A percentile compares a stretch with the other conserved stretches of the same genome.
Conservation (phyloP, 108 stramenopile genomes). For the Nannochloropsis oceanica region DNA sequence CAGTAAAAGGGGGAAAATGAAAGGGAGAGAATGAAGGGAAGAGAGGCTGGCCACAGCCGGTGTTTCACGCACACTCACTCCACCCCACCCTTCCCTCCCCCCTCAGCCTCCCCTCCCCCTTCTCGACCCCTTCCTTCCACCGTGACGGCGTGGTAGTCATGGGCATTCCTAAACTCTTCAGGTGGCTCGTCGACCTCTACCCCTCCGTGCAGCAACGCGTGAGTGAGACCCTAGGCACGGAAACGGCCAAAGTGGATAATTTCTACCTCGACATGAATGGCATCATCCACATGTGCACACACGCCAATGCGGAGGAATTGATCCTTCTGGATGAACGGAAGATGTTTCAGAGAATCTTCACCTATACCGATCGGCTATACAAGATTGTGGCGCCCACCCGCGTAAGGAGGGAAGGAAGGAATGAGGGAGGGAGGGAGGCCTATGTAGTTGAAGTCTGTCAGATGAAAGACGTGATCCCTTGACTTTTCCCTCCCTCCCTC, state of each 20-base stretch:
- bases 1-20: no score
- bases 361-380: constrained; percentile 81
- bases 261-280: constrained; percentile 96
- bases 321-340: constrained; percentile 74
- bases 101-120: background rate
- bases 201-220: constrained; percentile 31
- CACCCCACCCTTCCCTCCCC: background rate
- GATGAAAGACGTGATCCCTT: constrained; percentile 40
- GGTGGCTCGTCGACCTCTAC: constrained; percentile 42
- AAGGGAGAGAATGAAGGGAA: no score
- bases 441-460: no score
- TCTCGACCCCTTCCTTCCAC: background rate
- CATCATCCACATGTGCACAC: constrained; percentile 87
- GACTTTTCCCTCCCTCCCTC: no score
- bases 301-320: constrained; percentile 66
- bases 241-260: constrained; percentile 50
- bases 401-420: constrained; percentile 52
- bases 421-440: constrained; percentile 78
- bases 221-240: constrained; percentile 20
- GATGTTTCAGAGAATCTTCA: constrained; percentile 94
- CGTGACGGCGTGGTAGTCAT: constrained; percentile 6
- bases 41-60: no score
- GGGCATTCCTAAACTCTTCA: constrained; percentile 43
- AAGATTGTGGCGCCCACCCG: constrained; percentile 65
- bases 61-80: no score